A percentile compares a stretch with the other conserved stretches of the same genome.
Evolutionary conservation across 108 stramenopile genomes (phyloP).

Genomic region (Cafeteria roenbergensis): DNA sequence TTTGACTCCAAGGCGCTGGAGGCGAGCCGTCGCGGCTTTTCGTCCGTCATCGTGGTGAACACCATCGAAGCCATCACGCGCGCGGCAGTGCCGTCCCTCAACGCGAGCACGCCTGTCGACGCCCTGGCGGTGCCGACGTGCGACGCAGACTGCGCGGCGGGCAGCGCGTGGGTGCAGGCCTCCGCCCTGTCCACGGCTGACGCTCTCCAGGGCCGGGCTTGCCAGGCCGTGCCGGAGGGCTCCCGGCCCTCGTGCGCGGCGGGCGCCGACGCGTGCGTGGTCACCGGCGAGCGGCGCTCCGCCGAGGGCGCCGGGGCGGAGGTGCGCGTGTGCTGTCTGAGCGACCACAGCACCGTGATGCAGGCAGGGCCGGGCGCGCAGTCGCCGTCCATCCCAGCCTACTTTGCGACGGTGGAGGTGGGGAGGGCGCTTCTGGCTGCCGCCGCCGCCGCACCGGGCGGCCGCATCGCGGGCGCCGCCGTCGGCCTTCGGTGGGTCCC

Average conservation of each 20-base stretch:
- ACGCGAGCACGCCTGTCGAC: not conserved
- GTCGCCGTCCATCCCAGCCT: not conserved
- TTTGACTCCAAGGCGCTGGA: not conserved
- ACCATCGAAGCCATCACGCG: not conserved
- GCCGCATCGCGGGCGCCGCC: too few species aligned
- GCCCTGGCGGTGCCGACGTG: not conserved
- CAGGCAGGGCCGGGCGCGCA: not conserved
- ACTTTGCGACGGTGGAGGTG: not conserved
- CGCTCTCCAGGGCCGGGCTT: not conserved
- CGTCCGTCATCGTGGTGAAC: slow-evolving; percentile 9
- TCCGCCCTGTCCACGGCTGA: not conserved
- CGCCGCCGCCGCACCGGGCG: not conserved
- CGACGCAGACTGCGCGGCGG: not conserved
- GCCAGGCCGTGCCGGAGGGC: not conserved
- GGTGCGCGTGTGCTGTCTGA: not conserved
- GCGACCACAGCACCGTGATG: not conserved
- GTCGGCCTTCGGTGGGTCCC: not conserved
- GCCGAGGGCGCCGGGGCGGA: not conserved
- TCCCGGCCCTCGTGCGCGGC: not conserved
- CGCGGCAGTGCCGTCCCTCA: not conserved
- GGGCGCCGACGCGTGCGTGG: not conserved
- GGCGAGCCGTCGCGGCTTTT: not conserved
- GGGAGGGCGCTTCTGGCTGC: not conserved
- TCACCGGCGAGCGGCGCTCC: slow-evolving; percentile 1
- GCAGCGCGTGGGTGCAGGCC: not conserved